Percentiles rank a stretch among this genome's conserved stretches.
Conservation (phyloP, 1,284 basidiomycete genomes). For the Apiotrichum mycotoxinovorans region DNA sequence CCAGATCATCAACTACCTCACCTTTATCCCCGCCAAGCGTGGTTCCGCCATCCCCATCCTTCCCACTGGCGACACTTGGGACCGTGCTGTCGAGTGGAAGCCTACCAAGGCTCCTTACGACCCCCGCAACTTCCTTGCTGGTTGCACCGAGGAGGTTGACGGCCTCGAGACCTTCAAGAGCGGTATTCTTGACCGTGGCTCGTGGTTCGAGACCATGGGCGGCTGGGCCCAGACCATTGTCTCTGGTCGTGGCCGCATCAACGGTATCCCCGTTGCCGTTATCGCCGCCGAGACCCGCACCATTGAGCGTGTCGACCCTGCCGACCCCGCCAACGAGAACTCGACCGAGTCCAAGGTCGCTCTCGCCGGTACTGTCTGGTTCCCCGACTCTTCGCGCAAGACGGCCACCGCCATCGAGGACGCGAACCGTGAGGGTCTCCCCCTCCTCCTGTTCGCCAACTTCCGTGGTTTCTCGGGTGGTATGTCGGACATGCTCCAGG, state of each 20-base stretch:
- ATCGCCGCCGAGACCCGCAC: slow-evolving; percentile 90
- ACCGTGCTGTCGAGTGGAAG: slow-evolving; percentile 83
- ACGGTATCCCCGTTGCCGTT: slow-evolving; percentile 95
- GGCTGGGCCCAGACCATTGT: slow-evolving; percentile 98
- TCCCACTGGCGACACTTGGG: slow-evolving; percentile 75
- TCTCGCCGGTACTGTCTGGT: slow-evolving; percentile 99
- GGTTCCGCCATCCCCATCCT: slow-evolving; percentile 71
- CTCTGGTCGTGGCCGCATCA: slow-evolving; percentile 88
- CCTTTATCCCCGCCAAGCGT: slow-evolving; percentile 77
- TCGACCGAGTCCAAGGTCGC: slow-evolving; percentile 98
- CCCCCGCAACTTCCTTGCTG: slow-evolving; percentile 95
- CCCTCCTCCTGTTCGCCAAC: slow-evolving; percentile 98
- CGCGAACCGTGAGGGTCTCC: slow-evolving; percentile 94
- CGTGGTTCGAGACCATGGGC: slow-evolving; percentile 62
- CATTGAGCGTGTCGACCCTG: slow-evolving; percentile 93
- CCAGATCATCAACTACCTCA: slow-evolving; percentile 91
- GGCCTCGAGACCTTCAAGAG: slow-evolving; percentile 66
- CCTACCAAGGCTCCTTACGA: slow-evolving; percentile 96
- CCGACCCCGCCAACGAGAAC: slow-evolving; percentile 96
- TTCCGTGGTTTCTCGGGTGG: slow-evolving; percentile 99
- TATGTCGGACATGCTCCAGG: slow-evolving; percentile 64
- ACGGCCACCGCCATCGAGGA: slow-evolving; percentile 99
- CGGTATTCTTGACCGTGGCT: slow-evolving; percentile 95
- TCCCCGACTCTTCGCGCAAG: slow-evolving; percentile 99
- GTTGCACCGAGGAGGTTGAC: slow-evolving; percentile 77